A percentile compares a stretch with the other conserved stretches of the same genome.
These are phyloP conservation scores for Amniculicola lignicola DNA, from an alignment of 495 filamentous ascomycete genomes.

Conservation along the genomic window DNA sequence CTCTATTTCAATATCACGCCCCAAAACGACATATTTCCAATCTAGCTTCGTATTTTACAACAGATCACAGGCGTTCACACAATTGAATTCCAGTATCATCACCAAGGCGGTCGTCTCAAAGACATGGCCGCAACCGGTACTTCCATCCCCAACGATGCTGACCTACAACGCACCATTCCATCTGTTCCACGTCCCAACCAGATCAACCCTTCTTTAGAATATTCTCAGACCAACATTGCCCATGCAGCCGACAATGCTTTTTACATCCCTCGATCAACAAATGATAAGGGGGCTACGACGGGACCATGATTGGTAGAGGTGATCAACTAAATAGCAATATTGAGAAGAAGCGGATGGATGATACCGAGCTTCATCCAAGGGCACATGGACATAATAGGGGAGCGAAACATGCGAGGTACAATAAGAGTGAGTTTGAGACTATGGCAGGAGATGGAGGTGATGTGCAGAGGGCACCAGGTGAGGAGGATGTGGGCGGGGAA, in stretches of 20 bases:
- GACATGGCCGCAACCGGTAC: slow-evolving; percentile 57
- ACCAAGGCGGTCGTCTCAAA: slow-evolving; percentile 43
- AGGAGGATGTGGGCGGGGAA: too few relatives aligned
- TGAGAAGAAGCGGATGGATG: slow-evolving; percentile 49
- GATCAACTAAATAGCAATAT: slow-evolving; percentile 46
- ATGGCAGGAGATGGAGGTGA: too few relatives aligned
- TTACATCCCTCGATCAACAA: slow-evolving; percentile 51
- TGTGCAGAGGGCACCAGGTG: too few relatives aligned
- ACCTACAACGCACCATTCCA: slow-evolving; percentile 51
- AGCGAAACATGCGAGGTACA: too few relatives aligned
- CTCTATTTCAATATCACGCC: too few relatives aligned
- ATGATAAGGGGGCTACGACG: slow-evolving; percentile 47
- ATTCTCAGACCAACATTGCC: slow-evolving; percentile 38
- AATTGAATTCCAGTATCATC: slow-evolving; percentile 22
- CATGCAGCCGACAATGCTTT: slow-evolving; percentile 53
- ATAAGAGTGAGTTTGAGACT: too few relatives aligned
- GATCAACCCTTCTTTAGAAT: slow-evolving; percentile 35
- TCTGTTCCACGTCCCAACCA: slow-evolving; percentile 58
- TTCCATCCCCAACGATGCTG: slow-evolving; percentile 53
- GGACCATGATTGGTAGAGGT: slow-evolving; percentile 53
- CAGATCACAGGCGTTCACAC: background rate
- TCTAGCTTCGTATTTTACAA: background rate
- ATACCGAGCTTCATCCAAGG: background rate
- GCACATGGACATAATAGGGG: too few relatives aligned
- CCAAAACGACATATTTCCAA: background rate